Evolutionary conservation across 2,329 filamentous ascomycete genomes (phyloP).

Genomic region (Diplodia mutila): DNA sequence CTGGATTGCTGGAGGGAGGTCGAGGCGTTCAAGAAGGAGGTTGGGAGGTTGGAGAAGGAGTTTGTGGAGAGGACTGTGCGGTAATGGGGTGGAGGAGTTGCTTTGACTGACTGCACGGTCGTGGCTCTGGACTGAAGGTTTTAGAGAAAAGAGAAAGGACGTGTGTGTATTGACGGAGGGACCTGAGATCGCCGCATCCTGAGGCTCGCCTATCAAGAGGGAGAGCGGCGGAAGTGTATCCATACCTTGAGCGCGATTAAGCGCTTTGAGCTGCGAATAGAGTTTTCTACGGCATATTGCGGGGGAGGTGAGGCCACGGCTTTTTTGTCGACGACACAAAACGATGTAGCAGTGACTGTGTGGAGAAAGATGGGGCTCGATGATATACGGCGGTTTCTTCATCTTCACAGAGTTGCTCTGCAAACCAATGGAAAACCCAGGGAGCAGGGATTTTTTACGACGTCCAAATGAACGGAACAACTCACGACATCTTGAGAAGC

Average conservation of each 20-base stretch:
- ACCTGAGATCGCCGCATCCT: background rate
- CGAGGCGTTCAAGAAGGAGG: conserved; percentile 85
- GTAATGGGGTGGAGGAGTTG: conserved; percentile 31
- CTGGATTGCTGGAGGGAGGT: conserved; percentile 96
- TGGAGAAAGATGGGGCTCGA: background rate
- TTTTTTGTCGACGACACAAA: background rate
- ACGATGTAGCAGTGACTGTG: background rate
- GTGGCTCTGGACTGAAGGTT: background rate
- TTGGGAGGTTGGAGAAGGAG: conserved; percentile 78
- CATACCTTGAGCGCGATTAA: background rate
- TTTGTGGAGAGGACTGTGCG: conserved; percentile 83
- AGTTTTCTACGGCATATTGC: background rate
- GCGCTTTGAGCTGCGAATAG: conserved; percentile 17
- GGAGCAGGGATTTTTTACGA: background rate
- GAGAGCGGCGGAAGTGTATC: conserved; percentile 6
- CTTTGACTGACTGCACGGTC: background rate
- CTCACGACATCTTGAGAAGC: background rate
- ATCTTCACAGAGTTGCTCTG: background rate
- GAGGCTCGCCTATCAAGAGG: background rate
- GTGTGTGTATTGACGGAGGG: background rate
- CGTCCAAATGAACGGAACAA: background rate
- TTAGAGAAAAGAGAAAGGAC: background rate
- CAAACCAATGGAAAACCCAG: background rate
- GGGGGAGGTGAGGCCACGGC: background rate
- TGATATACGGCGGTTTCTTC: background rate